phyloP scores from a whole-genome alignment of 192 early-diverging fungal species.

The Podila epicladia region DNA sequence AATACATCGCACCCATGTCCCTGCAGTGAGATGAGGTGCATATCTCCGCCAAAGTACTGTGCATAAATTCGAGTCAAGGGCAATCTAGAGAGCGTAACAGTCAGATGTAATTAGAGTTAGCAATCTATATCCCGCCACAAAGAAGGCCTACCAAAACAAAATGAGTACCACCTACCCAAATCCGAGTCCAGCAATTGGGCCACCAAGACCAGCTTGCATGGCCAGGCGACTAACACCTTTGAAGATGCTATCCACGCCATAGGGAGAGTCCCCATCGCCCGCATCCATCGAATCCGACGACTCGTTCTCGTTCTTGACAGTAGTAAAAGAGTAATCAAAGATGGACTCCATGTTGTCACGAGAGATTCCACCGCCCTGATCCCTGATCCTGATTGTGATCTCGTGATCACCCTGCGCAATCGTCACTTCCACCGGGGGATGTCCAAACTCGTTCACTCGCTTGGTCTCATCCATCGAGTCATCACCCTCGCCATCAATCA shows the following conservation, averaged over 20 bases:
- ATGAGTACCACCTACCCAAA: constrained; percentile 40
- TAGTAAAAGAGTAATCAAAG: constrained; percentile 96
- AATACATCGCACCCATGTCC: constrained; percentile 96
- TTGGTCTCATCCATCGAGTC: constrained; percentile 21
- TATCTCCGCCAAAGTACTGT: constrained; percentile 91
- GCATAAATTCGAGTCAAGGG: constrained; percentile 91
- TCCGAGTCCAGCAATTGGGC: constrained; percentile 86
- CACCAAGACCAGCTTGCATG: constrained; percentile 91
- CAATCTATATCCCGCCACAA: too few relatives aligned
- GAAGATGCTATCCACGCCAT: constrained; percentile 65
- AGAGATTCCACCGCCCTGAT: constrained; percentile 92
- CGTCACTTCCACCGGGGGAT: constrained; percentile 88
- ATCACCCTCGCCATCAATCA: constrained; percentile 20
- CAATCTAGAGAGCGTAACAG: constrained; percentile 72
- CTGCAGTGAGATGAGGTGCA: constrained; percentile 83
- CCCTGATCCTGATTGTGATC: constrained; percentile 86
- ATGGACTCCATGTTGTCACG: constrained; percentile 76
- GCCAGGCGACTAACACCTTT: constrained; percentile 76
- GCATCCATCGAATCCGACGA: constrained; percentile 43
- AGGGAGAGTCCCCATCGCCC: constrained; percentile 30
- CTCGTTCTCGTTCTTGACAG: constrained; percentile 76
- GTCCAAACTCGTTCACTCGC: constrained; percentile 52
- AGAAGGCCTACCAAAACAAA: constrained; percentile 4
- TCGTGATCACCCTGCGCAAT: constrained; percentile 81
- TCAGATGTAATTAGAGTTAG: not conserved